Conservation (phyloP, 1,284 basidiomycete genomes). For the Leccinum fallax region DNA sequence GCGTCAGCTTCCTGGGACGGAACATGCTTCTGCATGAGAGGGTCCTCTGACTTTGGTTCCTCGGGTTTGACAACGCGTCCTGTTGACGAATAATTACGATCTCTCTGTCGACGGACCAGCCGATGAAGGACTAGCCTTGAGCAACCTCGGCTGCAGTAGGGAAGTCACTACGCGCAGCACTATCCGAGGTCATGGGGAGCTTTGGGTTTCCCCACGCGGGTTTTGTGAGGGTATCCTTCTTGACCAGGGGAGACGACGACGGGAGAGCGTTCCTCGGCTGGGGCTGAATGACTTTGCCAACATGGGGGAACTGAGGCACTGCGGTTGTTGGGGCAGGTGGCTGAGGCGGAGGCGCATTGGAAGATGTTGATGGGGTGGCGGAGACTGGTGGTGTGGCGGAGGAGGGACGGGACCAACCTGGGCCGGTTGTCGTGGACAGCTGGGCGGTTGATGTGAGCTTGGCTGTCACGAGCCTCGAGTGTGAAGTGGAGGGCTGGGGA, state of each 20-base stretch:
- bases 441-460: constrained; percentile 74
- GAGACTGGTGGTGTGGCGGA: constrained; percentile 59
- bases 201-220: constrained; percentile 68
- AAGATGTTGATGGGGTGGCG: constrained; percentile 45
- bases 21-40: constrained; percentile 49
- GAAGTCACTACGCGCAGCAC: constrained; percentile 63
- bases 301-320: constrained; percentile 54
- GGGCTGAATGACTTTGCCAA: constrained; percentile 69
- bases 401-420: constrained; percentile 79
- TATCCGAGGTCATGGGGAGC: constrained; percentile 41
- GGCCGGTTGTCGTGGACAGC: constrained; percentile 54
- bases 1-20: constrained; percentile 80
- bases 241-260: constrained; percentile 40
- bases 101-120: not conserved
- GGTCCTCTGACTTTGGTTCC: constrained; percentile 40
- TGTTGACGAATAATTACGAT: constrained; percentile 18
- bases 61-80: constrained; percentile 28
- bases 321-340: constrained; percentile 35
- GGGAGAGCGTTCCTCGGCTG: constrained; percentile 50
- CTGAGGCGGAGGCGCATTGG: constrained; percentile 38
- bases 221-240: constrained; percentile 49
- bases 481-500: constrained; percentile 55
- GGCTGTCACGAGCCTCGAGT: constrained; percentile 81
- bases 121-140: constrained; percentile 54
- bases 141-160: constrained; percentile 93